phyloP scores from a whole-genome alignment of 164 flowering plant species.

The Magnolia officinalis region DNA sequence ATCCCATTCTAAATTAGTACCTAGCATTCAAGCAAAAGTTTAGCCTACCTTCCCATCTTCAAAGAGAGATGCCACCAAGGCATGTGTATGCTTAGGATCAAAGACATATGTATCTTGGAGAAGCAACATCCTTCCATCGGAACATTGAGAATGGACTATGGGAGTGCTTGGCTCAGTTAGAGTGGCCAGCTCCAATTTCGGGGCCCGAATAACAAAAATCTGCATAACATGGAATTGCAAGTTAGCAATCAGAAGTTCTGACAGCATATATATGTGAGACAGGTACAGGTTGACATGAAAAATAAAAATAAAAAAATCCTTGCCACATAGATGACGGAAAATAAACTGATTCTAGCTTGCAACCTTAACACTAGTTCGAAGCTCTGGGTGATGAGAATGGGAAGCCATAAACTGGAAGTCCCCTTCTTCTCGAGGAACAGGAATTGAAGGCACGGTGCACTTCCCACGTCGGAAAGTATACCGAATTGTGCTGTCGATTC shows the following conservation, averaged over 20 bases:
- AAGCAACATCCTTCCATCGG: conserved; percentile 12
- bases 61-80: conserved; percentile 13
- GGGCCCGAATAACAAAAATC: conserved; percentile 30
- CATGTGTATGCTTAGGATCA: conserved; percentile 3
- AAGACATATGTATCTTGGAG: conserved; percentile 11
- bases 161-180: conserved; percentile 5
- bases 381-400: conserved; percentile 57
- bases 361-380: conserved; percentile 42
- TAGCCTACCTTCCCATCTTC: conserved; percentile 27
- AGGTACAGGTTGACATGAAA: neutral
- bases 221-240: conserved; percentile 13
- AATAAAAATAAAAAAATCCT: neutral
- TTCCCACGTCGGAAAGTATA: conserved; percentile 52
- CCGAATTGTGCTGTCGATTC: conserved; percentile 20
- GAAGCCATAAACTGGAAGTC: conserved; percentile 37
- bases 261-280: neutral
- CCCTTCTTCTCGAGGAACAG: conserved; percentile 43
- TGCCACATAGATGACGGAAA: neutral
- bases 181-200: conserved; percentile 14
- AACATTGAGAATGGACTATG: conserved; percentile 8
- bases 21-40: neutral
- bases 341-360: conserved; percentile 1
- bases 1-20: too few species aligned
- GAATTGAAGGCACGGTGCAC: conserved; percentile 49
- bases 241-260: conserved; percentile 1